Evolutionary conservation across 2,329 filamentous ascomycete genomes (phyloP).

Genomic region (Albophoma yamanashiensis): DNA sequence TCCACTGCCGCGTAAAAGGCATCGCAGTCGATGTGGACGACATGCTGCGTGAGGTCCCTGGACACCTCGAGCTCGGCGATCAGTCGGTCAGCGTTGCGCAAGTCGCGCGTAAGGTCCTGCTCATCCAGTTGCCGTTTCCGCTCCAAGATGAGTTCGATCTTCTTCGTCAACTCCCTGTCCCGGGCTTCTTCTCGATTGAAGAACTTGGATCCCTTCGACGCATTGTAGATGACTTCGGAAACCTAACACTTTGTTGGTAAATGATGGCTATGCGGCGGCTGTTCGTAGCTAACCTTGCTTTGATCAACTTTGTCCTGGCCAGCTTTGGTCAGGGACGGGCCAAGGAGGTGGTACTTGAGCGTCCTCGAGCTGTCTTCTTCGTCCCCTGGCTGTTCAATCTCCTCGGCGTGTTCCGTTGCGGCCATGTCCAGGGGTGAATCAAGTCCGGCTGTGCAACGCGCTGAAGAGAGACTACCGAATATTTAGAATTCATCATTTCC

Average conservation of each 20-base stretch:
- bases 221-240: slow-evolving; percentile 93
- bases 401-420: background rate
- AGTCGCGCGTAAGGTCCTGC: slow-evolving; percentile 61
- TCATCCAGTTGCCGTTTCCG: slow-evolving; percentile 68
- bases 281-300: slow-evolving; percentile 45
- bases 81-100: slow-evolving; percentile 69
- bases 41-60: slow-evolving; percentile 71
- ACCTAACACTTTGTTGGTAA: slow-evolving; percentile 40
- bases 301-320: slow-evolving; percentile 93
- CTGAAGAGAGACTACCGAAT: background rate
- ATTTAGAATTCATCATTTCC: background rate
- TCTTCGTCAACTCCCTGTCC: slow-evolving; percentile 73
- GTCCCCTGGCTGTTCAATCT: slow-evolving; percentile 2
- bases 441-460: background rate
- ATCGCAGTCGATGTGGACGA: slow-evolving; percentile 94
- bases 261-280: background rate
- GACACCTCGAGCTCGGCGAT: slow-evolving; percentile 68
- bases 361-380: slow-evolving; percentile 36
- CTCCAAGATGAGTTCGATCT: slow-evolving; percentile 69
- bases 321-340: slow-evolving; percentile 85
- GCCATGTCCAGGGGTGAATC: slow-evolving; percentile 1
- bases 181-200: slow-evolving; percentile 83
- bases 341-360: slow-evolving; percentile 81
- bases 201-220: slow-evolving; percentile 91
- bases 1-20: slow-evolving; percentile 97